Evolutionary conservation across 306 rosid species (phyloP), one percentile per base, ranked within the genome.

Genomic region (Nissolia schottii): DNA sequence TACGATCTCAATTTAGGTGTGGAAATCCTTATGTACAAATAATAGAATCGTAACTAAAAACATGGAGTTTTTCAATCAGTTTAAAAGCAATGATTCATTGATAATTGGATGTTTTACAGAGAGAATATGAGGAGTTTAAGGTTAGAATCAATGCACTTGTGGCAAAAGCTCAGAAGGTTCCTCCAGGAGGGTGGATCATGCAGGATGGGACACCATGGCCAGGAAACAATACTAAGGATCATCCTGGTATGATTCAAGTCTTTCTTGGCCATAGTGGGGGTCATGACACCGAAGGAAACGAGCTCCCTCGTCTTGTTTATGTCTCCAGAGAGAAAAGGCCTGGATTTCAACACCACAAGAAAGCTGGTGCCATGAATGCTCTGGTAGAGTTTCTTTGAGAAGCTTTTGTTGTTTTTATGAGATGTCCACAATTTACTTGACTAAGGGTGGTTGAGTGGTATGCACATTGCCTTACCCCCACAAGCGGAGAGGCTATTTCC

Each of bases 131-230:
- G 78, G 98, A 93, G 70, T 90, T 93, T 78, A 93, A 93, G 89
- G 93, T 93, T 27, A 85, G 97, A 71, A 48, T 90, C 67, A 93
- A 93, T 63, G 96, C 93, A 38, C 90, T 88, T n/a, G 98, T 93
- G 64, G 98, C 98, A 16, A 93, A 93, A 81, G 98, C 98, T 22
- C 49, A 80, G 48, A 93, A 93, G 84, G 87, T 85, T 80, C 98
- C 98, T 12, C 67, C 85, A 19, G 96, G 90, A 82, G 98, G 98
- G 49, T 93, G 98, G 98, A 93, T 93, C 50, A 93, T 93, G 98
- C 96, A 93, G 85, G 98, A 93, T 79, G 98, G 98, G 77, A 93
- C 96, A 64, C 98, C 98, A 53, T 93, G 98, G 98, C 98, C 98
- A 0, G 98, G 98, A 41, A 92, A 92, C 86, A 92, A 92, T 69